Conservation (phyloP, 75 land plant genomes). For the Pinus tabuliformis region DNA sequence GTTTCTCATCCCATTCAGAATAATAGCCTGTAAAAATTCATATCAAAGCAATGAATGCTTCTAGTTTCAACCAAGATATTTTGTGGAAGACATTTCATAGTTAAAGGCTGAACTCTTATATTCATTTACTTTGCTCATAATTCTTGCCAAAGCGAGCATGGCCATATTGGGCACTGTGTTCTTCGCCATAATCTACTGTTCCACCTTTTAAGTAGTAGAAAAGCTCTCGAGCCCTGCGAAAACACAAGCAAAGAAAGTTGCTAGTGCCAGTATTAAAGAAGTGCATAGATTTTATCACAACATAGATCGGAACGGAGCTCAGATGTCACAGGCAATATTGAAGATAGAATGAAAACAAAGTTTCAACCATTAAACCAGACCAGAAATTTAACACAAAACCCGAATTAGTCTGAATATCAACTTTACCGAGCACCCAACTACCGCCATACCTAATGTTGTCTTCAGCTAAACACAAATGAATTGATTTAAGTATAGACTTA, state of each 20-base stretch:
- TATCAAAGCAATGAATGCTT: background rate
- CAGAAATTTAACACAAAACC: background rate
- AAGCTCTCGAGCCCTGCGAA: conserved; percentile 82
- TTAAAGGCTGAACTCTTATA: background rate
- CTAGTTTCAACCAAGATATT: conserved; percentile 5
- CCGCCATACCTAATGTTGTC: no score
- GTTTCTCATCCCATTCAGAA: conserved; percentile 87
- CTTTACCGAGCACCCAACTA: no score
- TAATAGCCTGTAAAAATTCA: conserved; percentile 66
- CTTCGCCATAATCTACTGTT: conserved; percentile 85
- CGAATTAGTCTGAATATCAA: background rate
- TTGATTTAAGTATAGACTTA: background rate
- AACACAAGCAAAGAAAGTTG: no score
- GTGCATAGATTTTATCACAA: background rate
- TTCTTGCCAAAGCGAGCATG: conserved; percentile 76
- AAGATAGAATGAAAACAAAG: background rate
- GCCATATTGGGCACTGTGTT: conserved; percentile 74
- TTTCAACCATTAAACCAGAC: background rate
- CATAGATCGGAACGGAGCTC: background rate
- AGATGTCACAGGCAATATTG: background rate
- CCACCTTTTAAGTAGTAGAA: conserved; percentile 98
- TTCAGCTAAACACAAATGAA: background rate
- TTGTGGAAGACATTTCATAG: conserved; percentile 4
- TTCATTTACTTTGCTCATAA: conserved; percentile 61
- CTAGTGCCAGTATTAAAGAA: no score